Percentiles rank a stretch among this genome's conserved stretches.
phyloP scores from a whole-genome alignment of 257 asterid species.

The Schizonepeta tenuifolia region DNA sequence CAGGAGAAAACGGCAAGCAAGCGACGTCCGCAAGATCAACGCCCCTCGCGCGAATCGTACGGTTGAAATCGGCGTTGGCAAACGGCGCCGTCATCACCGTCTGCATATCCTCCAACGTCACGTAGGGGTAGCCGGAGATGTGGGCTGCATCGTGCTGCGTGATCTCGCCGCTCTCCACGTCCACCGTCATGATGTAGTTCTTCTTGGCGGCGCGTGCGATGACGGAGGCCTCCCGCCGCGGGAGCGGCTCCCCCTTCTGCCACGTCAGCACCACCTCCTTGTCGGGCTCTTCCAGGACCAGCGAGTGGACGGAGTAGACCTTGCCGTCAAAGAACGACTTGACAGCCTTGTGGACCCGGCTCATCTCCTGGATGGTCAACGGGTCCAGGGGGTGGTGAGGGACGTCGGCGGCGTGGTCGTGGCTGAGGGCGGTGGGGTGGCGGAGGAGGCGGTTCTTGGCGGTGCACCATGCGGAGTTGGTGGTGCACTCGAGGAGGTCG shows the following conservation, averaged over 20 bases:
- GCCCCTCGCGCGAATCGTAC: constrained; percentile 56
- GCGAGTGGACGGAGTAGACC: constrained; percentile 60
- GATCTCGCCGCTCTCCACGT: constrained; percentile 54
- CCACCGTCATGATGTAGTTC: constrained; percentile 62
- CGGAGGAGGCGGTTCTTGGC: constrained; percentile 59
- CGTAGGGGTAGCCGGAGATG: constrained; percentile 59
- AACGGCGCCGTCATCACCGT: constrained; percentile 45
- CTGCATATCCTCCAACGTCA: constrained; percentile 58
- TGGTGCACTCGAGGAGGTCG: constrained; percentile 37
- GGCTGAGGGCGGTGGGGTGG: constrained; percentile 30
- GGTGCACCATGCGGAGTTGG: constrained; percentile 55
- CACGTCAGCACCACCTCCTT: constrained; percentile 57
- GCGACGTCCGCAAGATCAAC: constrained; percentile 48
- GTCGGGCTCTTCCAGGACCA: constrained; percentile 68
- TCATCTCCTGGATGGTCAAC: constrained; percentile 61
- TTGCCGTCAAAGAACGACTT: constrained; percentile 41
- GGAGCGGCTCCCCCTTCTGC: constrained; percentile 52
- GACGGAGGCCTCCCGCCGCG: constrained; percentile 59
- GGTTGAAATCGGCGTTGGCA: constrained; percentile 56
- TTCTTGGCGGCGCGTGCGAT: constrained; percentile 55
- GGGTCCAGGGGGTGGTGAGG: constrained; percentile 83
- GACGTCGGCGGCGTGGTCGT: constrained; percentile 39
- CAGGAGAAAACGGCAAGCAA: constrained; percentile 74
- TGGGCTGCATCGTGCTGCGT: constrained; percentile 48
- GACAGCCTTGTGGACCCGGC: constrained; percentile 42